Base-by-base conservation (phyloP, 1,284 basidiomycete species). In the Exobasidium cylindrosporum region DNA sequence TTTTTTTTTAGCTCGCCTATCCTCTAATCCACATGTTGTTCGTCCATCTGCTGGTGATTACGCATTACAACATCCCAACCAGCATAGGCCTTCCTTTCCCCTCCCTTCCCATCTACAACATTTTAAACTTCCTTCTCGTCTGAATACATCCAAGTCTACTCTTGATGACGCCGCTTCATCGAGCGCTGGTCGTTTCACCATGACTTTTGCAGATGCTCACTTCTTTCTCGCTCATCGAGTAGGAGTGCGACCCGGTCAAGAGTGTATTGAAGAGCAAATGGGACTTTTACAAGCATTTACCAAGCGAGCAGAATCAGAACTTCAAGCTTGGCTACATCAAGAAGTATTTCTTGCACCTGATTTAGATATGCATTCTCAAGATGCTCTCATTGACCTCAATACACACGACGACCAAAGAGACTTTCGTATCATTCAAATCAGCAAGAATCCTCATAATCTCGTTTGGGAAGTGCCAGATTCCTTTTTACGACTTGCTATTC, bases 391-490 rank as follows among this genome's bases (percentile, higher is more conserved):
- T 4, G 47, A 50, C 26, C 26, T 50, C 4, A 21, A 21, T 24
- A 13, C 50, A 5, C 31, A 13, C 14, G 14, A 23, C 53, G 30
- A 43, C 32, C 6, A 24, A 50, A 54, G 32, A 14, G n/a, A n/a
- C 50, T 7, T 58, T 61, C 28, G 65, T 60, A n/a, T 59, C 24
- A 43, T 71, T 2, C 70, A 76, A 54, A 64, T 77, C 24, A 68
- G 67, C n/a, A 58, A 68, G 1, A 63, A 67, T 5, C 72, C 74
- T 2, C 70, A 76, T 32, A 64, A 64, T 21, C 52, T 78, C 4
- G 68, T 74, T 1, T 77, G 73, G 73, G 49, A 63, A 4, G 55
- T 74, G 6, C 65, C 64, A 17, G 72, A 76, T 60, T 65, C 73
- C 1, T 71, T 69, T 50, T 50, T 71, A 1, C 62, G 76, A 0